Conservation (phyloP, 192 early-diverging fungal genomes). For the Phlyctochytrium bullatum region DNA sequence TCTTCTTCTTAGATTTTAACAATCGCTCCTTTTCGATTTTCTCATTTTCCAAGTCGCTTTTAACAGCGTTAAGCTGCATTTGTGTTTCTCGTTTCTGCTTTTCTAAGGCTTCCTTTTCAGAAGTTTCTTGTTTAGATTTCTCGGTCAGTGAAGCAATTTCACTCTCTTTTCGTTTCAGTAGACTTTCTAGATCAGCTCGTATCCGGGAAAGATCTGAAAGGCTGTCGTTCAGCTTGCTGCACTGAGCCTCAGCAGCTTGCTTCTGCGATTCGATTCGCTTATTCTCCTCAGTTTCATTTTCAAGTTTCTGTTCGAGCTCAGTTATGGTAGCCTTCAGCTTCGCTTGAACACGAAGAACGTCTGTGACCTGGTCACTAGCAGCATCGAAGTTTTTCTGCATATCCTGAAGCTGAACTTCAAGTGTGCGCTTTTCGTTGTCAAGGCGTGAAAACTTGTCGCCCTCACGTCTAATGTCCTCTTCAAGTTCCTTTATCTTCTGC, state of each 20-base stretch:
- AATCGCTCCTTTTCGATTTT: constrained; percentile 46
- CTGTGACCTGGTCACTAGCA: constrained; percentile 41
- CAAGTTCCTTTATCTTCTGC: constrained; percentile 46
- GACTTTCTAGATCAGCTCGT: constrained; percentile 40
- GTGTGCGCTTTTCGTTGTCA: constrained; percentile 40
- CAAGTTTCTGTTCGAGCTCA: constrained; percentile 47
- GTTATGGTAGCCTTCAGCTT: constrained; percentile 42
- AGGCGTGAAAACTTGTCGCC: constrained; percentile 32
- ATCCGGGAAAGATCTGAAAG: constrained; percentile 37
- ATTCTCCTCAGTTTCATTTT: constrained; percentile 42
- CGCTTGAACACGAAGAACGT: constrained; percentile 45
- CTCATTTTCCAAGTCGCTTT: constrained; percentile 47
- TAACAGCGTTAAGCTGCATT: constrained; percentile 34
- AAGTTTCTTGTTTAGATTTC: constrained; percentile 28
- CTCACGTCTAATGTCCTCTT: constrained; percentile 45
- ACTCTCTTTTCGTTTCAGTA: constrained; percentile 43
- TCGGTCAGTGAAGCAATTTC: constrained; percentile 42
- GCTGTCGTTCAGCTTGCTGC: constrained; percentile 28
- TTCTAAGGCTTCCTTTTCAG: constrained; percentile 49
- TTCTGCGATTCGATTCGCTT: constrained; percentile 35
- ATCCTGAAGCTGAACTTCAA: constrained; percentile 45
- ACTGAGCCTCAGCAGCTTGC: constrained; percentile 35
- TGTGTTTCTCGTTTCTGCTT: constrained; percentile 48
- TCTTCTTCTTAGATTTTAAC: constrained; percentile 47
- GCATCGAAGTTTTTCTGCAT: constrained; percentile 42